Evolutionary conservation across 805 yeast genomes (phyloP).

Genomic region (Barnettozyma wickerhamii): DNA sequence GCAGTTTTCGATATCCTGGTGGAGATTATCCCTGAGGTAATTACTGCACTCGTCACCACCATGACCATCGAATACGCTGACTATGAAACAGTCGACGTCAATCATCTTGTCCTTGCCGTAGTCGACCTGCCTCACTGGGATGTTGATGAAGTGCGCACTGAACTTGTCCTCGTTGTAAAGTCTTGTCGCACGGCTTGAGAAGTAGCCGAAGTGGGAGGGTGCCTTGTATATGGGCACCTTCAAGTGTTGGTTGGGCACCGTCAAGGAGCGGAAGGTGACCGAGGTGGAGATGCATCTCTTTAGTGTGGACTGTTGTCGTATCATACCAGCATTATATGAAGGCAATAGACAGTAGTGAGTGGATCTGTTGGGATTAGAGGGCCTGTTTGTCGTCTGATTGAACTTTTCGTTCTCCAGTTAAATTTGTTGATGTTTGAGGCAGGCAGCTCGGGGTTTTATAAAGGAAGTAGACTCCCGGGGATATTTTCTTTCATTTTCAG

Average conservation of each 20-base stretch:
- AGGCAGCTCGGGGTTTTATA: too few relatives aligned
- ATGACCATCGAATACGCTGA: constrained; percentile 89
- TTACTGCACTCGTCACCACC: constrained; percentile 79
- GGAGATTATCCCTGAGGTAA: constrained; percentile 52
- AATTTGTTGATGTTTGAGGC: too few relatives aligned
- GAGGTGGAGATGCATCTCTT: constrained; percentile 15
- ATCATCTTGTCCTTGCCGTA: constrained; percentile 20
- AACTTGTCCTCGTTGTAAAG: constrained; percentile 77
- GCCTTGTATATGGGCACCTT: constrained; percentile 40
- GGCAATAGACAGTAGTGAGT: not conserved
- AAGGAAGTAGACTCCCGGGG: too few relatives aligned
- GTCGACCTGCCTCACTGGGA: constrained; percentile 33
- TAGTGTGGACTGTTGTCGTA: constrained; percentile 3
- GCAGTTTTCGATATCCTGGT: constrained; percentile 44
- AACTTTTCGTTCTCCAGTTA: too few relatives aligned
- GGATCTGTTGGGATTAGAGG: too few relatives aligned
- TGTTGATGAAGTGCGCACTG: constrained; percentile 55
- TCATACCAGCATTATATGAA: constrained; percentile 1
- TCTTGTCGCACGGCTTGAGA: constrained; percentile 70
- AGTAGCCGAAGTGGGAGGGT: constrained; percentile 69
- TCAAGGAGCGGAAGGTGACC: constrained; percentile 17
- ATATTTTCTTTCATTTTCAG: too few relatives aligned
- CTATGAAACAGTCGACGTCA: constrained; percentile 47
- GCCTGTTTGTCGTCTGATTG: not conserved
- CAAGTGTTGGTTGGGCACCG: not conserved